Percentiles rank a stretch among this genome's conserved stretches.
Evolutionary conservation across 106 monocot species (phyloP).

Genomic region (Xerophyta viscosa): DNA sequence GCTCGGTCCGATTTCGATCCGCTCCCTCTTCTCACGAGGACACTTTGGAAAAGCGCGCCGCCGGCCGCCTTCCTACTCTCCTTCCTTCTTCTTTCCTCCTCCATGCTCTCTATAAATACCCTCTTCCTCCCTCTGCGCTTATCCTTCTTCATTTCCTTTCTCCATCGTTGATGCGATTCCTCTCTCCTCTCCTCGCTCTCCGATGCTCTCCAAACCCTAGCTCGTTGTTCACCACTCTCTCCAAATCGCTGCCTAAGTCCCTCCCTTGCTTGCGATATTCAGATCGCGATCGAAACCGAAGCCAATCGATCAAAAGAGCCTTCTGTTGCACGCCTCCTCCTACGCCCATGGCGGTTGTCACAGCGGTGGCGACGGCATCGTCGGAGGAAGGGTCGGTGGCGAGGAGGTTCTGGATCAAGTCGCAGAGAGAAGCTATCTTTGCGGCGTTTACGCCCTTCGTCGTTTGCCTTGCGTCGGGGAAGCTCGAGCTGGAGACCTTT

Average conservation of each 20-base stretch:
- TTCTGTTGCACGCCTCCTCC: not conserved
- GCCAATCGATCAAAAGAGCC: not conserved
- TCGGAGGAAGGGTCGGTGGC: constrained; percentile 52
- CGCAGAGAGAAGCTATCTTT: constrained; percentile 41
- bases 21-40: constrained; percentile 7
- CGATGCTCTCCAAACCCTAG: not conserved
- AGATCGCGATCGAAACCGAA: not conserved
- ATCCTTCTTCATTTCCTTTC: not conserved
- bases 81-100: not conserved
- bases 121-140: constrained; percentile 15
- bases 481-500: constrained; percentile 57
- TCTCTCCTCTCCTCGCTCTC: constrained; percentile 6
- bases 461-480: constrained; percentile 64
- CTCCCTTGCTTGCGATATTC: constrained; percentile 4
- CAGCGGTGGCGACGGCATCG: constrained; percentile 12
- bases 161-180: constrained; percentile 18
- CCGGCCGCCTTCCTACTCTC: constrained; percentile 29
- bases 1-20: constrained; percentile 19
- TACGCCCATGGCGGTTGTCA: constrained; percentile 16
- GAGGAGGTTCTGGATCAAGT: constrained; percentile 60
- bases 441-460: constrained; percentile 72
- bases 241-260: not conserved
- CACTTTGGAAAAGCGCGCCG: constrained; percentile 29
- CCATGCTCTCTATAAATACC: no score
- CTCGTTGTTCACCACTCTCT: constrained; percentile 11